A percentile compares a stretch with the other conserved stretches of the same genome.
Conservation (phyloP, 352 stramenopile genomes). For the Phytophthora vignae region DNA sequence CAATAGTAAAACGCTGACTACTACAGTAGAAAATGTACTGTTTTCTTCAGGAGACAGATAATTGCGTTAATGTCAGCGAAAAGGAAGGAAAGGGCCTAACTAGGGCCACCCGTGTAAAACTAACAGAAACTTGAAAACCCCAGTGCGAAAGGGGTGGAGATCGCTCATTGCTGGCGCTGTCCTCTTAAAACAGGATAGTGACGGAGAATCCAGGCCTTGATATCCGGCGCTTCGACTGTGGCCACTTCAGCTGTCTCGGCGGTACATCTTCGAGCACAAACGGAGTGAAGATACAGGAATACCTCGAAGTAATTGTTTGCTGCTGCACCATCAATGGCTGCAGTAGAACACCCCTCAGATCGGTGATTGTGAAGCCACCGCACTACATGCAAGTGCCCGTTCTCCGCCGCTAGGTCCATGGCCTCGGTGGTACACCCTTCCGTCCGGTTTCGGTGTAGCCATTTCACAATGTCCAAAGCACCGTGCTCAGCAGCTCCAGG, state of each 20-base stretch:
- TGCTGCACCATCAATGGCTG: not conserved
- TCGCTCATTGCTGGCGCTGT: too few species aligned
- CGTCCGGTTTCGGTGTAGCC: not conserved
- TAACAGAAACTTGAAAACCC: too few species aligned
- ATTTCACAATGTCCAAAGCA: not conserved
- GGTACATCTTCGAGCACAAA: not conserved
- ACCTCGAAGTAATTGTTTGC: not conserved
- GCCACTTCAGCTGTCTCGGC: not conserved
- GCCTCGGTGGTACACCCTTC: constrained; percentile 6
- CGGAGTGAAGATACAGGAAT: not conserved
- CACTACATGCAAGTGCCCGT: not conserved
- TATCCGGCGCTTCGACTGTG: not conserved
- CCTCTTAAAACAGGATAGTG: not conserved
- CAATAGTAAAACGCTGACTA: too few species aligned
- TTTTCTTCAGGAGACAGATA: too few species aligned
- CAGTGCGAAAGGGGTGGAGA: too few species aligned
- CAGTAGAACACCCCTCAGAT: not conserved
- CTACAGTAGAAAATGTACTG: too few species aligned
- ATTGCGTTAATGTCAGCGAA: too few species aligned
- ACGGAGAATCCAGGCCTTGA: not conserved
- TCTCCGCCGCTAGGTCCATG: not conserved
- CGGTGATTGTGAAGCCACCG: not conserved
- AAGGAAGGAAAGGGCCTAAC: too few species aligned
- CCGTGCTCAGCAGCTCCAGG: too few species aligned
- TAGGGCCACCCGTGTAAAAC: too few species aligned